Evolutionary conservation across 208 protist species (phyloP), one percentile per base, ranked within the genome.

Genomic region (Trypanosomatidae sp.): DNA sequence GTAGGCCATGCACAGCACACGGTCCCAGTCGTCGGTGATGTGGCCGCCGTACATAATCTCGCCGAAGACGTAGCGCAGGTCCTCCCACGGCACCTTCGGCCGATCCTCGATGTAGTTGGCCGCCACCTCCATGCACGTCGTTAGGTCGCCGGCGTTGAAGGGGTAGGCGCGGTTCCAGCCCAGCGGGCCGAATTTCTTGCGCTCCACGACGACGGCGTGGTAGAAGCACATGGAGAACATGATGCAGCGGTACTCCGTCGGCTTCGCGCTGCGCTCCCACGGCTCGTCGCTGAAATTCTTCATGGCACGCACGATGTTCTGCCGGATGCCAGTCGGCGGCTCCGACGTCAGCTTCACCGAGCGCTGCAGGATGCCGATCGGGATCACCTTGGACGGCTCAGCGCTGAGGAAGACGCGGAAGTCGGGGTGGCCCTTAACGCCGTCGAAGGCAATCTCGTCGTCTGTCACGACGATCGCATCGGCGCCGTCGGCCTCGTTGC

Each of bases 31-130:
- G 83, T 99, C 98, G 30, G 98, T 99, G 76, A 99, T 99, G 92
- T 99, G 99, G 22, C 99, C 99, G 43, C 99, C 99, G 87, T 99
- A 99, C 97, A 99, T 99, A 80, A 99, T 99, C 81, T 99, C 98
- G 74, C 98, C 98, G 91, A 99, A 99, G 39, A 99, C 98, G 89
- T 99, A 99, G 44, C 96, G 87, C 71, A 99, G 76, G 87, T 99
- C 98, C 65, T 99, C 98, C 99, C 99, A 99, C 72, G 98, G 98
- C 3, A 98, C 91, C 85, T 97, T 98, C 36, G 94, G 96, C 22
- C 96, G 83, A 74, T 98, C 96, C 81, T 99, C 99, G 64, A 99
- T 98, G 86, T 99, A 99, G 90, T 99, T 99, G 50, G 95, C 94
- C 13, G 98, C 90, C 28, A 99, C 98, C 76, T 98, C 91, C 72